Evolutionary conservation across 257 asterid species (phyloP).

Genomic region (Penstemon barbatus): DNA sequence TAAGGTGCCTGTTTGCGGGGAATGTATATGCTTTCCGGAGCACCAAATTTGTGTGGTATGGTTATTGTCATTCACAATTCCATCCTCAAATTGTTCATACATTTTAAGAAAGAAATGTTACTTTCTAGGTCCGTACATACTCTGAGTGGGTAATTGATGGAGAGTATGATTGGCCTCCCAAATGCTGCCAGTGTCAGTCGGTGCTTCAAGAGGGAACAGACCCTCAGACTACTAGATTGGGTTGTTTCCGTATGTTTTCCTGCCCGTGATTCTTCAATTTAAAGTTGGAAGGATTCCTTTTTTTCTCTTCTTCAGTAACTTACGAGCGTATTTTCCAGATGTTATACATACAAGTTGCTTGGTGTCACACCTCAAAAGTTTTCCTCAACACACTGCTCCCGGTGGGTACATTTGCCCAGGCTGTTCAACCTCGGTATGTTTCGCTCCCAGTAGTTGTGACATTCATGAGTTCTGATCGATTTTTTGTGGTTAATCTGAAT

Average conservation of each 20-base stretch:
- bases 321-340: constrained; percentile 45
- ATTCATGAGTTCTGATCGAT: too few relatives aligned
- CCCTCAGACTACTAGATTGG: constrained; percentile 79
- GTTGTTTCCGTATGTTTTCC: constrained; percentile 83
- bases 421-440: constrained; percentile 73
- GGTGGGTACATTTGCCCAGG: constrained; percentile 82
- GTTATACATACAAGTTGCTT: constrained; percentile 76
- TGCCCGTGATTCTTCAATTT: not conserved
- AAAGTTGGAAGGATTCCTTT: not conserved
- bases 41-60: constrained; percentile 96
- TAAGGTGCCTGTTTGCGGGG: constrained; percentile 97
- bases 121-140: constrained; percentile 67
- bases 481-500: not conserved
- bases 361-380: constrained; percentile 74
- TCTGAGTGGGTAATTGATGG: constrained; percentile 99
- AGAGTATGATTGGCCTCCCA: constrained; percentile 98
- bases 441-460: not conserved
- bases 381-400: constrained; percentile 81
- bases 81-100: not conserved
- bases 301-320: constrained; percentile 1
- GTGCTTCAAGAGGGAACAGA: constrained; percentile 69
- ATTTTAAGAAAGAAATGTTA: not conserved
- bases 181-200: constrained; percentile 78
- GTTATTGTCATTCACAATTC: constrained; percentile 10
- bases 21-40: constrained; percentile 91